Evolutionary conservation across 1,284 basidiomycete genomes (phyloP).

Genomic region (Apiotrichum siamense): DNA sequence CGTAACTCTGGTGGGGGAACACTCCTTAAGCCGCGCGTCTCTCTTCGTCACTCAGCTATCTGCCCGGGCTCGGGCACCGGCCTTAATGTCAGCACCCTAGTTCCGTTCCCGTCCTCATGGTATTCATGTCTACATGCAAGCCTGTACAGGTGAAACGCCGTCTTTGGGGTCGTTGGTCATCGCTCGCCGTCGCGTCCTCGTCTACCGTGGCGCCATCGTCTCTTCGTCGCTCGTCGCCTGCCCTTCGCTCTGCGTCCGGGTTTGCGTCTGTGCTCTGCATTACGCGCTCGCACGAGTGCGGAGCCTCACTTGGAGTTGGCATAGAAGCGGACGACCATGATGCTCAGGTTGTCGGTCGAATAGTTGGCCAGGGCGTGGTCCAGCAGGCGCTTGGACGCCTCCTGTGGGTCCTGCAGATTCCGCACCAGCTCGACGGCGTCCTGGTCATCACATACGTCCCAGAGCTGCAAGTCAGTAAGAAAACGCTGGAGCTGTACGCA

Average conservation of each 20-base stretch:
- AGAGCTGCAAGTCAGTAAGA: conserved; percentile 60
- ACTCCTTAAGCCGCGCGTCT: too few species aligned
- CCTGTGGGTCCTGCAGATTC: conserved; percentile 68
- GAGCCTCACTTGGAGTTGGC: background rate
- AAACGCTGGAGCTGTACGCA: conserved; percentile 50
- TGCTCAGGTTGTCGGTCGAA: conserved; percentile 22
- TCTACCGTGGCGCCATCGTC: background rate
- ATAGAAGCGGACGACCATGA: conserved; percentile 11
- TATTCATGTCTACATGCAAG: conserved; percentile 4
- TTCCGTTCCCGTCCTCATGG: background rate
- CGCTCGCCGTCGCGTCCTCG: background rate
- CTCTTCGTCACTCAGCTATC: too few species aligned
- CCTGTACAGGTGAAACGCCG: background rate
- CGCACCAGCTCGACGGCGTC: conserved; percentile 81
- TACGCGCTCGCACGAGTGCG: too few species aligned
- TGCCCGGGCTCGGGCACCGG: too few species aligned
- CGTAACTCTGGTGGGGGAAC: too few species aligned
- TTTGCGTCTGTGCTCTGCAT: too few species aligned
- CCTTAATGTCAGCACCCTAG: too few species aligned
- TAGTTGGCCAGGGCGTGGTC: conserved; percentile 72
- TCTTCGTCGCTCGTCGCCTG: too few species aligned
- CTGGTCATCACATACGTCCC: conserved; percentile 94
- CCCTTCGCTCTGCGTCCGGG: too few species aligned
- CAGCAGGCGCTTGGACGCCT: conserved; percentile 70
- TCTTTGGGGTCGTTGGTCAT: too few species aligned